A percentile compares a stretch with the other conserved stretches of the same genome.
These are phyloP conservation scores for Neopestalotiopsis sp. DNA, from an alignment of 2,329 filamentous ascomycete genomes.

Conservation along the genomic window DNA sequence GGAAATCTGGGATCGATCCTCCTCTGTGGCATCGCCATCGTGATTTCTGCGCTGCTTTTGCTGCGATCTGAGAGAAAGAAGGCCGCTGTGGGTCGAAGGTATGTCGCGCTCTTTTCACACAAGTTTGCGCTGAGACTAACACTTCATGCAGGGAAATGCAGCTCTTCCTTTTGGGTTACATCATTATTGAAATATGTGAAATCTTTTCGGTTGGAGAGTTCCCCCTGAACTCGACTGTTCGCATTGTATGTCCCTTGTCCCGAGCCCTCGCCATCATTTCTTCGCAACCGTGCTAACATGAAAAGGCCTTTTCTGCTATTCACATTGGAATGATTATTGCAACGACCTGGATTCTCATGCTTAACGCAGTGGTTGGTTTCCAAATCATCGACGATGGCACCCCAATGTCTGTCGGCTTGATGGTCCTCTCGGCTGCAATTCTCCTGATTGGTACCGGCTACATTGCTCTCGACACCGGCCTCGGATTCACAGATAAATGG, in stretches of 20 bases:
- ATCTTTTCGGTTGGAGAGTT: slow-evolving; percentile 95
- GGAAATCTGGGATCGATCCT: slow-evolving; percentile 91
- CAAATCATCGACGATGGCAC: slow-evolving; percentile 95
- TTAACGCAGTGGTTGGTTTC: slow-evolving; percentile 92
- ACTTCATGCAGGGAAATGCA: slow-evolving; percentile 81
- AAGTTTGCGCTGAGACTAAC: slow-evolving; percentile 23
- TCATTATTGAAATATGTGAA: slow-evolving; percentile 89
- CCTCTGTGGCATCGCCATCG: slow-evolving; percentile 77
- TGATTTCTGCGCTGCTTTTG: slow-evolving; percentile 69
- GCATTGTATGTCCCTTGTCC: slow-evolving; percentile 64
- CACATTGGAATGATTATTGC: slow-evolving; percentile 90
- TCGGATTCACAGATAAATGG: slow-evolving; percentile 83
- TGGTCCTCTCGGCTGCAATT: slow-evolving; percentile 70
- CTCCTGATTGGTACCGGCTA: slow-evolving; percentile 93
- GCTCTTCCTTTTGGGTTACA: slow-evolving; percentile 85
- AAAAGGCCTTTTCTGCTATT: slow-evolving; percentile 82
- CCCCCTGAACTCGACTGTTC: slow-evolving; percentile 71
- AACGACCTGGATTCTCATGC: slow-evolving; percentile 86
- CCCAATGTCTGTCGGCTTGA: slow-evolving; percentile 77
- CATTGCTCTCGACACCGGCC: slow-evolving; percentile 92
- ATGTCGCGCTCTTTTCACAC: slow-evolving; percentile 31
- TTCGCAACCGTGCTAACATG: slow-evolving; percentile 5
- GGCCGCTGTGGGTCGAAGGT: slow-evolving; percentile 93
- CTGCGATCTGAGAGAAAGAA: slow-evolving; percentile 86
- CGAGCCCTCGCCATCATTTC: background rate